Base-by-base conservation (phyloP, 164 flowering plant genomes). In the Annona squamosa region DNA sequence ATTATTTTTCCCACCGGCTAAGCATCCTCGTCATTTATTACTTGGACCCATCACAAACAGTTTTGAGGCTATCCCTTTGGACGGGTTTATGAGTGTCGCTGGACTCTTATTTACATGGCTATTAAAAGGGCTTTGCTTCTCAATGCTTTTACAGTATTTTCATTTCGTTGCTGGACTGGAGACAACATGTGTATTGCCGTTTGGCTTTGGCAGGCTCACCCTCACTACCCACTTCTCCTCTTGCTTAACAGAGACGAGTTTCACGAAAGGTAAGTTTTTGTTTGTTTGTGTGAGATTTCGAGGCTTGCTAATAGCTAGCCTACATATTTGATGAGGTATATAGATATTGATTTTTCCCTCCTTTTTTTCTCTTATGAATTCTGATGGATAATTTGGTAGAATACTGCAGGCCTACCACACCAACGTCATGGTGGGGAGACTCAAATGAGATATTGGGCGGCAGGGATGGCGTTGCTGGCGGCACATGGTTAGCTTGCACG, bases 401-500 rank as follows among this genome's bases (percentile, higher is more conserved):
- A 26, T 26, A 19, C 4, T 74, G 63, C 74, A 90, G 98, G 82
- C 88, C 91, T 17, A 89, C 94, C 7, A 77, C 80, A 80, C 84
- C 91, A 44, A 48, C 84, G 61, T 78, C 61, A 52, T 93, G 95
- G 97, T 94, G 98, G 98, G 86, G 83, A 67, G 89, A 79, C 43
- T 71, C 72, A 46, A 81, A 74, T 26, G 80, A 85, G 63, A 86
- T 91, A 70, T 56, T 90, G 69, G 98, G 97, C 3, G 97, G 98
- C 1, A 86, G 89, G 81, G 98, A 94, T 76, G 89, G 71, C 74
- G 43, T 77, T 13, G 97, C 86, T 3, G 97, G 98, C 13, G 97
- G 97, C 42, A 90, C 98, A 18, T 94, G 98, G 98, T 57, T 94
- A 77, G 98, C 87, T 72, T 90, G 82, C 76, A 74, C 82, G 2